phyloP scores from a whole-genome alignment of 768 basidiomycete genomes.

The Tulasnella sp. region DNA sequence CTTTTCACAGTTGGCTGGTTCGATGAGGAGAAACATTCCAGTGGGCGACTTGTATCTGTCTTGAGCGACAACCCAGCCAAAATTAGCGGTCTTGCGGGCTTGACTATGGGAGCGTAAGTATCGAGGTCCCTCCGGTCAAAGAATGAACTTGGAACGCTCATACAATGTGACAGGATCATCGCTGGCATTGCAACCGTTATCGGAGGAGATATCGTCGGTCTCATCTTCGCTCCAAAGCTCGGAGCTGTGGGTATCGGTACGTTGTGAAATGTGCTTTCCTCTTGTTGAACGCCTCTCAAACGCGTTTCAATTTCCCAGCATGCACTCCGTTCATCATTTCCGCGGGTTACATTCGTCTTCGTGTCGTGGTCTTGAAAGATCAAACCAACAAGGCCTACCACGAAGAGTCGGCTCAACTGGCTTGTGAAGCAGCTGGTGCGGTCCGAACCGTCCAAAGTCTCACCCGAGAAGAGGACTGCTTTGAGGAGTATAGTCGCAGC shows the following conservation, averaged over 20 bases:
- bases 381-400: constrained; percentile 73
- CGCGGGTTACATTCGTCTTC: constrained; percentile 77
- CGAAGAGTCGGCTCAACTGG: constrained; percentile 73
- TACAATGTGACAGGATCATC: constrained; percentile 54
- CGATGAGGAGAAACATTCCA: constrained; percentile 71
- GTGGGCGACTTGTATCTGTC: constrained; percentile 69
- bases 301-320: constrained; percentile 34
- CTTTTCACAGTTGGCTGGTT: constrained; percentile 59
- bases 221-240: constrained; percentile 67
- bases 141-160: background rate
- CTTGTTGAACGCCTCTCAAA: background rate
- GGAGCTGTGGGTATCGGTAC: constrained; percentile 74
- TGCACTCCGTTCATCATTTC: constrained; percentile 65
- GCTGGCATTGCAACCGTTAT: constrained; percentile 67
- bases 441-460: constrained; percentile 87
- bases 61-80: constrained; percentile 86
- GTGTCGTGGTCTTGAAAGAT: constrained; percentile 83
- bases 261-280: constrained; percentile 21
- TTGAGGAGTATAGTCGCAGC: constrained; percentile 55
- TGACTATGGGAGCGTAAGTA: constrained; percentile 62
- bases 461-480: constrained; percentile 78
- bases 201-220: constrained; percentile 60
- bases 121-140: background rate
- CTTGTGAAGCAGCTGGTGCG: constrained; percentile 84
- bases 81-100: constrained; percentile 76